phyloP scores from a whole-genome alignment of 2,329 filamentous ascomycete species.

The Botryotinia convoluta region DNA sequence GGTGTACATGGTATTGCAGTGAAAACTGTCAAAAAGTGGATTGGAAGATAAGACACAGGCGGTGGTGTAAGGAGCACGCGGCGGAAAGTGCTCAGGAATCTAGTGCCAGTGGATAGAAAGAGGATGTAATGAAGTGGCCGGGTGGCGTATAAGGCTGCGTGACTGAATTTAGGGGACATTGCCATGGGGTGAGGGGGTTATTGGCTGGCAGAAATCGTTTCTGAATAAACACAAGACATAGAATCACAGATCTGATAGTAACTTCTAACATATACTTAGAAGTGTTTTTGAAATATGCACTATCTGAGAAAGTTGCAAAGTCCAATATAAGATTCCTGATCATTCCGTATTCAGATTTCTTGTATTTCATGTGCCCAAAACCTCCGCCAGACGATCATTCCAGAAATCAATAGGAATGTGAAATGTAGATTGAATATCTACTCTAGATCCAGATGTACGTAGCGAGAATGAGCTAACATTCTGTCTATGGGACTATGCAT shows the following conservation, averaged over 20 bases:
- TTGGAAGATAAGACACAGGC: conserved; percentile 10
- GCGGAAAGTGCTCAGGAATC: background rate
- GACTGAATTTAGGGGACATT: no score
- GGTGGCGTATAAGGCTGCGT: background rate
- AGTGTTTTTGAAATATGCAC: background rate
- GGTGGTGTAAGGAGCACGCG: background rate
- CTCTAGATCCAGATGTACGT: no score
- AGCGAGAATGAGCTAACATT: no score
- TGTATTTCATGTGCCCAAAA: background rate
- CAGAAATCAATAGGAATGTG: no score
- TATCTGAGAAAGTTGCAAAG: background rate
- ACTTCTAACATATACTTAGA: background rate
- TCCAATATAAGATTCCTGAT: background rate
- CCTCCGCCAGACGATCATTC: no score
- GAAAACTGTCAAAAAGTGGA: background rate
- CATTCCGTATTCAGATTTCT: no score
- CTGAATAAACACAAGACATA: background rate
- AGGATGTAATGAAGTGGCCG: background rate
- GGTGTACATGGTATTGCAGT: background rate
- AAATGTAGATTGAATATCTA: no score
- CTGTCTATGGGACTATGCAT: no score
- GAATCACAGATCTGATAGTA: no score
- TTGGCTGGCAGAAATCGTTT: background rate
- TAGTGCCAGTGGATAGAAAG: background rate
- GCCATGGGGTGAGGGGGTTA: background rate